Conservation (phyloP, 2,329 filamentous ascomycete genomes). For the Aspergillus chevalieri region DNA sequence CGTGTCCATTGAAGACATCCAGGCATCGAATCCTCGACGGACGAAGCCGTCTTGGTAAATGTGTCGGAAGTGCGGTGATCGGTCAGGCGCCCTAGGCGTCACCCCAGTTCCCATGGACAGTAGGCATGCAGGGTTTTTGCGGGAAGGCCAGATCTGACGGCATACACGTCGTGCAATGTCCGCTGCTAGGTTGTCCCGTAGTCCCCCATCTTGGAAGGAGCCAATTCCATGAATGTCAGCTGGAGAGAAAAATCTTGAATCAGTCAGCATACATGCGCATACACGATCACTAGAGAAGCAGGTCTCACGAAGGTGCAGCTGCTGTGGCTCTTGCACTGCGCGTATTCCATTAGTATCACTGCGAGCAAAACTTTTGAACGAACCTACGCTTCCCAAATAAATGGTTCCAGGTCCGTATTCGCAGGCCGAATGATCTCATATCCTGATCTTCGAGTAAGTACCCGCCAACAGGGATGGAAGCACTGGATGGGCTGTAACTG, state of each 20-base stretch:
- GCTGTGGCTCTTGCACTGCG: constrained; percentile 16
- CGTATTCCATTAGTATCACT: neutral
- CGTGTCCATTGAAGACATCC: constrained; percentile 16
- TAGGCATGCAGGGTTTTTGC: constrained; percentile 6
- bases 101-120: constrained; percentile 14
- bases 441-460: constrained; percentile 2
- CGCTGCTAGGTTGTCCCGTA: constrained; percentile 11
- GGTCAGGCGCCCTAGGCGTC: neutral
- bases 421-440: constrained; percentile 9
- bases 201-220: constrained; percentile 10
- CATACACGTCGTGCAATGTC: constrained; percentile 8
- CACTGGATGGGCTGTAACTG: neutral
- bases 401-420: constrained; percentile 7
- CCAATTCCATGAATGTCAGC: constrained; percentile 7
- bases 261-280: constrained; percentile 1
- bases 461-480: no score
- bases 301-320: constrained; percentile 12
- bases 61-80: constrained; percentile 14
- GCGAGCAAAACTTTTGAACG: neutral
- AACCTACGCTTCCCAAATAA: constrained; percentile 11
- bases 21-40: constrained; percentile 12
- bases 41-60: constrained; percentile 17
- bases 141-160: constrained; percentile 12
- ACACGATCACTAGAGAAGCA: neutral
- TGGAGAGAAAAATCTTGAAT: constrained; percentile 15